Conservation (phyloP, 352 stramenopile genomes). For the Pythium dissimile region DNA sequence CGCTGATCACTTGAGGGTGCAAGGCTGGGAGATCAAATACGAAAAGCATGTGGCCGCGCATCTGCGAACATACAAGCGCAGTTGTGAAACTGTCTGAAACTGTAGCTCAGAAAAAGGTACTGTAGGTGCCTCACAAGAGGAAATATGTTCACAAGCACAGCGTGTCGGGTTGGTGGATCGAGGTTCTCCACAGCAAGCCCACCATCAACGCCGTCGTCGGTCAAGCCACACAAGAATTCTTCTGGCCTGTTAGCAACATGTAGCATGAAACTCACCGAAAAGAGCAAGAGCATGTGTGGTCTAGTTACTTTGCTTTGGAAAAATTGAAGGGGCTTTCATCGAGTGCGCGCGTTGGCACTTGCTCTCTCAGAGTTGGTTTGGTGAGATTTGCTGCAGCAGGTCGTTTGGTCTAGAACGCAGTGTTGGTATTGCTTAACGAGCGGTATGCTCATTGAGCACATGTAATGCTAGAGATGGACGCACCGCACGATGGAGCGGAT, state of each 20-base stretch:
- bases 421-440: no score
- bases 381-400: conserved; percentile 8
- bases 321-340: conserved; percentile 71
- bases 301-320: conserved; percentile 46
- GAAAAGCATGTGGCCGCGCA: conserved; percentile 56
- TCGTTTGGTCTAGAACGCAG: conserved; percentile 20
- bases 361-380: no score
- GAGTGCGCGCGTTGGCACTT: no score
- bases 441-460: no score
- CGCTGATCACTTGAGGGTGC: conserved; percentile 8
- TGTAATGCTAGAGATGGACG: no score
- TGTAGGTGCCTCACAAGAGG: conserved; percentile 39
- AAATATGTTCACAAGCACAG: conserved; percentile 62
- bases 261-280: background rate
- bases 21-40: conserved; percentile 36
- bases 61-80: conserved; percentile 27
- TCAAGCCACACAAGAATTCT: conserved; percentile 36
- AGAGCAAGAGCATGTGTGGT: background rate
- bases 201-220: background rate
- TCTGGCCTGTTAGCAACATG: conserved; percentile 17
- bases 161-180: conserved; percentile 6
- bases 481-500: conserved; percentile 17
- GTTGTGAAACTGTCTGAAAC: no score
- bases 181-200: conserved; percentile 18
- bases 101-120: no score